phyloP scores from a whole-genome alignment of 805 yeast species.

The Helenozyma rhizophorensis region DNA sequence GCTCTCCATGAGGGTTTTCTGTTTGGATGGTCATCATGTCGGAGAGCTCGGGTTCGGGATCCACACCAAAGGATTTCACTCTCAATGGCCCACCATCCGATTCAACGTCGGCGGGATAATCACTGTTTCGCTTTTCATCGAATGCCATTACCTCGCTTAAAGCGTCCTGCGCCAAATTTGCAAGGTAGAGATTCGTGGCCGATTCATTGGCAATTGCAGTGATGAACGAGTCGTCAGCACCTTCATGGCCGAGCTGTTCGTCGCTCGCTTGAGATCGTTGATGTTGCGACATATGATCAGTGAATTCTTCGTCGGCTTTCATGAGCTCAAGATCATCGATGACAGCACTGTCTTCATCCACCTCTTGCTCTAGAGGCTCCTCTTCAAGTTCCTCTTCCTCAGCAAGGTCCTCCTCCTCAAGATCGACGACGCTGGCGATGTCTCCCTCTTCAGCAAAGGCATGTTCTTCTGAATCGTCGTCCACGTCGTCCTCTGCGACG shows the following conservation, averaged over 20 bases:
- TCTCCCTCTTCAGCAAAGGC: no score
- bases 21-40: no score
- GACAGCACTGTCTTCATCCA: conserved; percentile 1
- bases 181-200: not conserved
- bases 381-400: not conserved
- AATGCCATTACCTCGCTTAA: not conserved
- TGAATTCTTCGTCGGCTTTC: not conserved
- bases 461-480: no score
- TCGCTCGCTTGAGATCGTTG: not conserved
- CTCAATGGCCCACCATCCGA: not conserved
- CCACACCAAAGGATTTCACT: not conserved
- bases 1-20: no score
- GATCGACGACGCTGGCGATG: no score
- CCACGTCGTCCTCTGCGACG: no score
- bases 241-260: not conserved
- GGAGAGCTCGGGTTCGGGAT: no score
- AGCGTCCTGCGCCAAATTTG: conserved; percentile 2
- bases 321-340: no score
- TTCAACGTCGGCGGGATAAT: conserved; percentile 2
- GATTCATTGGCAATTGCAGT: not conserved
- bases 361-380: no score
- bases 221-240: not conserved
- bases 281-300: not conserved
- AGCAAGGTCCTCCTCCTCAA: no score
- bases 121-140: not conserved